phyloP scores from a whole-genome alignment of 2,329 filamentous ascomycete species.

The Phyllosticta paracitricarpa region DNA sequence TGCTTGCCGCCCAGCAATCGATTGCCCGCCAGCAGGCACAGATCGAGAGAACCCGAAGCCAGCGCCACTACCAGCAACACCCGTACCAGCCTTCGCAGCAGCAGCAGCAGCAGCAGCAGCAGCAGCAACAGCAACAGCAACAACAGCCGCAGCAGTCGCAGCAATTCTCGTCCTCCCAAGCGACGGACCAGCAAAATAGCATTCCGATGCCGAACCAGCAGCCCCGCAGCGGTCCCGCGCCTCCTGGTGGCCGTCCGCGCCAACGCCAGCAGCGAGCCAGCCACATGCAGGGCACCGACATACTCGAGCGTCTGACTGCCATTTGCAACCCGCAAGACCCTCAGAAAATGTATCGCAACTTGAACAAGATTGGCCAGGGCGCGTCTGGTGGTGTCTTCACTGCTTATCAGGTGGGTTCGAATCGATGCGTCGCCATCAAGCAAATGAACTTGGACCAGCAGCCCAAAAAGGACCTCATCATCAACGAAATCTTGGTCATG shows the following conservation, averaged over 20 bases:
- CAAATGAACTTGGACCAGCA: slow-evolving; percentile 99
- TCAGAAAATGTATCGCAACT: slow-evolving; percentile 71
- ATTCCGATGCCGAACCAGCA: slow-evolving; percentile 35
- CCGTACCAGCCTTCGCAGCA: slow-evolving; percentile 33
- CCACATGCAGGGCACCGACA: slow-evolving; percentile 56
- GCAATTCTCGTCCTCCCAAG: slow-evolving; percentile 39
- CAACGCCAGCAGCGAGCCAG: slow-evolving; percentile 65
- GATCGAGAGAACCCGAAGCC: slow-evolving; percentile 67
- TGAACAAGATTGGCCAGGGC: slow-evolving; percentile 95
- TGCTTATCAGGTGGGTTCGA: slow-evolving; percentile 73
- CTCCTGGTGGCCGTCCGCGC: slow-evolving; percentile 49
- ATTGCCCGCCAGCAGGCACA: slow-evolving; percentile 47
- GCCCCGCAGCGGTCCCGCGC: slow-evolving; percentile 43
- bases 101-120: slow-evolving; percentile 32
- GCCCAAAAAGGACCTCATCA: slow-evolving; percentile 97
- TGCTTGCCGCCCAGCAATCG: slow-evolving; percentile 69
- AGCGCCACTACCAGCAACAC: slow-evolving; percentile 22
- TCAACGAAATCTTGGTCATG: slow-evolving; percentile 99
- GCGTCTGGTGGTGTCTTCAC: slow-evolving; percentile 94
- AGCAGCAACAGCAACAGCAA: slow-evolving; percentile 38
- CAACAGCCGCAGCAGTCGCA: slow-evolving; percentile 30
- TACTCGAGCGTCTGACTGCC: slow-evolving; percentile 70
- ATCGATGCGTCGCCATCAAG: slow-evolving; percentile 92
- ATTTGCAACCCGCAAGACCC: slow-evolving; percentile 90
- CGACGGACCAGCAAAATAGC: slow-evolving; percentile 29